Base-by-base conservation (phyloP, 306 rosid species). In the Prosopis cineraria region DNA sequence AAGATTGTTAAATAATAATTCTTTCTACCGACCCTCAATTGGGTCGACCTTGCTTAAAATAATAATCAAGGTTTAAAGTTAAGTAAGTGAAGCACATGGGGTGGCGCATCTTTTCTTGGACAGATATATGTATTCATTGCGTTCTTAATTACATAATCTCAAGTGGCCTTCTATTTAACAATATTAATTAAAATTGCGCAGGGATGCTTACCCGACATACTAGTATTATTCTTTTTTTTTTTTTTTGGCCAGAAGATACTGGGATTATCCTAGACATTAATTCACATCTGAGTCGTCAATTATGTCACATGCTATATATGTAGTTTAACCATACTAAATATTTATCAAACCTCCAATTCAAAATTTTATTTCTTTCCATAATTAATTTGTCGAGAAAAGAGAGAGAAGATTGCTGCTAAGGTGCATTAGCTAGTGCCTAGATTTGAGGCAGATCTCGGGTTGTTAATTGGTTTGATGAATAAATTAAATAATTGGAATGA, bases 81-180 rank as follows among this genome's bases (percentile, higher is more conserved):
- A 56, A 24, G 66, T 29, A 73, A 79, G 79, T 56, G 79, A 87
- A 80, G 85, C 84, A 88, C 91, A 85, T 88, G 89, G 87, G 68
- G 41, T 82, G 70, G 77, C 67, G 79, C 68, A 76, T 75, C 83
- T 55, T 69, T 74, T 86, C 77, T 77, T 56, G 74, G 84, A 68
- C 24, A 65, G 63, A 79, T 59, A 67, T 58, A 84, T 58, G 68
- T 64, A 45, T 65, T 83, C 55, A 69, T 44, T 59, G 68, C 68
- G 41, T 70, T 10, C 20, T 19, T 56, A 71, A 63, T 40, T 43
- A 55, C 66, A 45, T 22, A 45, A 30, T 79, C 70, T 71, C 70
- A 48, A 55, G 59, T 45, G 60, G 75, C 65, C 52, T 27, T 82
- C 52, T 12, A 52, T 7, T 52, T 52, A 50, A 73, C 60, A 77